These are phyloP conservation scores for Hemileccinum rubropunctum DNA, from an alignment of 768 basidiomycete species.

Conservation along the genomic window DNA sequence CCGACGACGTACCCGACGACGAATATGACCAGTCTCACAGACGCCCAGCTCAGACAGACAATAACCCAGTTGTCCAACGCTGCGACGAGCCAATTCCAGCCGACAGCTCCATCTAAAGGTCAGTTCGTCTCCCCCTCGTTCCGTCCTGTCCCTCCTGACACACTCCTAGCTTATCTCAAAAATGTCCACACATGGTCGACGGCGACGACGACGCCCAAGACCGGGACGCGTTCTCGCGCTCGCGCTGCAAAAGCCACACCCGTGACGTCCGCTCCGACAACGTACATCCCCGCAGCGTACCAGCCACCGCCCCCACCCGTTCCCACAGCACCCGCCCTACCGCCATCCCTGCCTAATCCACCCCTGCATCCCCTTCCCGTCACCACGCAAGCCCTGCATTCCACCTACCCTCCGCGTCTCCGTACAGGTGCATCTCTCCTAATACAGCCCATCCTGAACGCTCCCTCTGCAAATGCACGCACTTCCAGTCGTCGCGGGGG, in stretches of 20 bases:
- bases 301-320: conserved; percentile 36
- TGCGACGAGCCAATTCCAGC: conserved; percentile 35
- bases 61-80: conserved; percentile 51
- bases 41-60: conserved; percentile 62
- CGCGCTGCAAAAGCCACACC: conserved; percentile 39
- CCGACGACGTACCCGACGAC: conserved; percentile 32
- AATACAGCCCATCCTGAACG: conserved; percentile 76
- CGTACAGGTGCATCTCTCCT: conserved; percentile 87
- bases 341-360: conserved; percentile 43
- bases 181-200: conserved; percentile 71
- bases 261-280: conserved; percentile 33
- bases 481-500: conserved; percentile 57
- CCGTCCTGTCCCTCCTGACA: conserved; percentile 15
- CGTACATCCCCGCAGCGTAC: conserved; percentile 38
- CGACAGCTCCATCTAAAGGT: conserved; percentile 31
- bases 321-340: conserved; percentile 19
- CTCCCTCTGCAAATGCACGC: conserved; percentile 41
- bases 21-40: conserved; percentile 48
- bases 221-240: conserved; percentile 39
- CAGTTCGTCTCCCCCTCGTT: background rate
- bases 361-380: conserved; percentile 59
- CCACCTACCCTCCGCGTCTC: conserved; percentile 87
- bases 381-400: conserved; percentile 65
- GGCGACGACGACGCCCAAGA: conserved; percentile 47
- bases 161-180: conserved; percentile 53